These are phyloP conservation scores for Pisolithus thermaeus DNA, from an alignment of 1,284 basidiomycete genomes.

Conservation along the genomic window DNA sequence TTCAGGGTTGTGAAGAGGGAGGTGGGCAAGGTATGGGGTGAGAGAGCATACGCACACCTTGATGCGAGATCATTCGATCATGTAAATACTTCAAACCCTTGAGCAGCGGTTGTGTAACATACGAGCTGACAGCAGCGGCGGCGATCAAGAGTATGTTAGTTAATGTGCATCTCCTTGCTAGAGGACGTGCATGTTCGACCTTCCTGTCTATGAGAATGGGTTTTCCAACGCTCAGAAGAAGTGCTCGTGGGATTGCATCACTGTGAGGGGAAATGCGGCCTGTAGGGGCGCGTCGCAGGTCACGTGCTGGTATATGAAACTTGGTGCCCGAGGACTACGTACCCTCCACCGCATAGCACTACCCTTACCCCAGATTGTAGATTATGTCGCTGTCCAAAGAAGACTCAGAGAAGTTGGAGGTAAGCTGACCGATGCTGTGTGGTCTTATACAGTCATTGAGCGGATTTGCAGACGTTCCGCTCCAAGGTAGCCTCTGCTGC, in stretches of 20 bases:
- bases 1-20: constrained; percentile 55
- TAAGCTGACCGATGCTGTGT: constrained; percentile 9
- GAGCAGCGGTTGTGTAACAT: constrained; percentile 67
- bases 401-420: constrained; percentile 35
- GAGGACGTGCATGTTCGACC: constrained; percentile 29
- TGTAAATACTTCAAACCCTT: constrained; percentile 73
- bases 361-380: neutral
- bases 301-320: too few relatives aligned
- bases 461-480: constrained; percentile 43
- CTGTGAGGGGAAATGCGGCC: neutral
- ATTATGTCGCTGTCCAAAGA: constrained; percentile 29
- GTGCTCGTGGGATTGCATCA: constrained; percentile 29
- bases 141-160: constrained; percentile 1
- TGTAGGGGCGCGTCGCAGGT: neutral
- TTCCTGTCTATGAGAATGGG: constrained; percentile 66
- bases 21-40: neutral
- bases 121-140: constrained; percentile 32
- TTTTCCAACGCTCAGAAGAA: constrained; percentile 53
- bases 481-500: constrained; percentile 42
- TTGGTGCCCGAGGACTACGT: neutral
- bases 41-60: constrained; percentile 43
- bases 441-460: constrained; percentile 6
- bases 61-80: constrained; percentile 68
- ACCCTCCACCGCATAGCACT: neutral
- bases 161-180: constrained; percentile 1